These are phyloP conservation scores for Botrytis fragariae DNA, from an alignment of 2,329 filamentous ascomycete species.

Conservation along the genomic window DNA sequence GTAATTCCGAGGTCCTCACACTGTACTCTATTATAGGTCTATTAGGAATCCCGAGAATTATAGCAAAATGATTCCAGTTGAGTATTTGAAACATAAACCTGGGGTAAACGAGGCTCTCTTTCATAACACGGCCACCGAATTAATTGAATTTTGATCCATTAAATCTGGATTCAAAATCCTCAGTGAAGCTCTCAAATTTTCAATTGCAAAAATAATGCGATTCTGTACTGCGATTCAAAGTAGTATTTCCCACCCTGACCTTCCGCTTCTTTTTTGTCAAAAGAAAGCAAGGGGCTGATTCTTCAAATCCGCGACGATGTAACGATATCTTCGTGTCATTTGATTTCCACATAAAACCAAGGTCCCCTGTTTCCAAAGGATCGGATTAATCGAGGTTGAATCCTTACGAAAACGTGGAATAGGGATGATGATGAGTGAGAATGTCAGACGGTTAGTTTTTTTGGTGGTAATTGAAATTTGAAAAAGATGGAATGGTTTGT, in stretches of 20 bases:
- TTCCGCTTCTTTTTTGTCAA: not conserved
- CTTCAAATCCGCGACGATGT: slow-evolving; percentile 13
- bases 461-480: not conserved
- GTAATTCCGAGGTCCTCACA: not conserved
- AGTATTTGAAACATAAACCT: slow-evolving; percentile 15
- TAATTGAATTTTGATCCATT: not conserved
- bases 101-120: slow-evolving; percentile 15
- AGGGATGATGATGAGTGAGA: slow-evolving; percentile 15
- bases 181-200: not conserved
- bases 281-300: not conserved
- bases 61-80: not conserved
- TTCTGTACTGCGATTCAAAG: not conserved
- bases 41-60: not conserved
- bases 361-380: slow-evolving; percentile 8
- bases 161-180: not conserved
- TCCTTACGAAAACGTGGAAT: slow-evolving; percentile 21
- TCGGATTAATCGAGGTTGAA: slow-evolving; percentile 4
- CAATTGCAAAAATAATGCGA: not conserved
- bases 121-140: not conserved
- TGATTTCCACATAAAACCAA: slow-evolving; percentile 16
- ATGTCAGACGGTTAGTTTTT: slow-evolving; percentile 16
- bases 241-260: not conserved
- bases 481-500: not conserved
- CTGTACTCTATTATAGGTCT: not conserved
- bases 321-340: slow-evolving; percentile 11